phyloP scores from a whole-genome alignment of 257 asterid genomes.

The Cruciata laevipes region DNA sequence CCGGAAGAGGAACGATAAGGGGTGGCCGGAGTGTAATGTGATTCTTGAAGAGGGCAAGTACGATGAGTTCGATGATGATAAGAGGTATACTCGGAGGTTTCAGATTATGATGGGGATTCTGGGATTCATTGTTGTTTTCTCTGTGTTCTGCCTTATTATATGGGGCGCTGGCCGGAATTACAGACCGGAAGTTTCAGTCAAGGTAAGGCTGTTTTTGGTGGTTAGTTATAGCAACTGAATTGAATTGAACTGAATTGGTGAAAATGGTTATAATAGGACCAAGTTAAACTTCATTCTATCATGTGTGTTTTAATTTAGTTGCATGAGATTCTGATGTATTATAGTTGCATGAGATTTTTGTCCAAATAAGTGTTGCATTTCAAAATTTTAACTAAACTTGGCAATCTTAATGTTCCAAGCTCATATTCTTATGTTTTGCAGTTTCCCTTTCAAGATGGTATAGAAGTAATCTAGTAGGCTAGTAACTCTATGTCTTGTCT shows the following conservation, averaged over 20 bases:
- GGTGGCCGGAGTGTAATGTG: slow-evolving; percentile 97
- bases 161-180: slow-evolving; percentile 93
- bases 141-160: slow-evolving; percentile 77
- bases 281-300: too few relatives aligned
- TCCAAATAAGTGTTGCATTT: not conserved
- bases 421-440: too few relatives aligned
- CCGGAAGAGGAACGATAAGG: slow-evolving; percentile 79
- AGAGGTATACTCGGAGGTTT: slow-evolving; percentile 53
- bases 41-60: slow-evolving; percentile 81
- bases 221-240: too few relatives aligned
- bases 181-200: slow-evolving; percentile 51
- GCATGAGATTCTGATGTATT: too few relatives aligned
- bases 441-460: too few relatives aligned
- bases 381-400: too few relatives aligned
- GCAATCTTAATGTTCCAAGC: too few relatives aligned
- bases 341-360: not conserved
- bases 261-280: too few relatives aligned
- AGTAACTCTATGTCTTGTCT: not conserved
- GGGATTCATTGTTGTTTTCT: slow-evolving; percentile 61
- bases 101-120: slow-evolving; percentile 65
- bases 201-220: slow-evolving; percentile 35
- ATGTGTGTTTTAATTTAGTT: too few relatives aligned
- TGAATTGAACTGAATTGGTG: too few relatives aligned
- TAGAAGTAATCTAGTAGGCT: not conserved
- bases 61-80: slow-evolving; percentile 62